Conservation (phyloP, 164 flowering plant species). For the Nelumbo lutea region DNA sequence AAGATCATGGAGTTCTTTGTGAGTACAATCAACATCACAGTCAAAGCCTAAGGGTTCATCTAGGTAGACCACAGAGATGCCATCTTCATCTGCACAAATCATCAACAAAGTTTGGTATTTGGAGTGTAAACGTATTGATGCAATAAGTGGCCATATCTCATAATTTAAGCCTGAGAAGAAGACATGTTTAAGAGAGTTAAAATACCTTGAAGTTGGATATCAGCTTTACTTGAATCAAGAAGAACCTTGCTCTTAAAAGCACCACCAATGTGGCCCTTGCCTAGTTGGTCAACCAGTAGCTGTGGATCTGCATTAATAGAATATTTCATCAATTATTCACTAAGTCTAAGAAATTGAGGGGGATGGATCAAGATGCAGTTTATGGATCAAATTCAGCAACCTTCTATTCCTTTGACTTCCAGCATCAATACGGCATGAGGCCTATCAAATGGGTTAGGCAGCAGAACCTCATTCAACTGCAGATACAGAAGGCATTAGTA, state of each 20-base stretch:
- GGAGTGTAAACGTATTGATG: background rate
- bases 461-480: constrained; percentile 77
- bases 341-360: background rate
- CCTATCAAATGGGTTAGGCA: constrained; percentile 84
- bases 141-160: background rate
- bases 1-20: constrained; percentile 50
- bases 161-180: background rate
- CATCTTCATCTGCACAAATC: constrained; percentile 51
- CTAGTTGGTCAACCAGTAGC: constrained; percentile 13
- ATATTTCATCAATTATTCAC: background rate
- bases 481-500: constrained; percentile 10
- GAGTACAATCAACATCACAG: constrained; percentile 30
- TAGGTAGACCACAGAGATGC: constrained; percentile 48
- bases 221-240: constrained; percentile 35
- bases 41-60: constrained; percentile 35
- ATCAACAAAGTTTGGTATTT: background rate
- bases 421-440: constrained; percentile 75
- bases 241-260: constrained; percentile 34
- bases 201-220: constrained; percentile 70
- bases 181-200: background rate
- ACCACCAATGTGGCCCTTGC: constrained; percentile 22
- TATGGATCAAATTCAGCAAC: constrained; percentile 21
- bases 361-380: background rate
- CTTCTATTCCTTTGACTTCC: constrained; percentile 61
- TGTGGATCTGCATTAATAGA: constrained; percentile 34